Evolutionary conservation across 1,284 basidiomycete species (phyloP).

Genomic region (Cerioporus squamosus): DNA sequence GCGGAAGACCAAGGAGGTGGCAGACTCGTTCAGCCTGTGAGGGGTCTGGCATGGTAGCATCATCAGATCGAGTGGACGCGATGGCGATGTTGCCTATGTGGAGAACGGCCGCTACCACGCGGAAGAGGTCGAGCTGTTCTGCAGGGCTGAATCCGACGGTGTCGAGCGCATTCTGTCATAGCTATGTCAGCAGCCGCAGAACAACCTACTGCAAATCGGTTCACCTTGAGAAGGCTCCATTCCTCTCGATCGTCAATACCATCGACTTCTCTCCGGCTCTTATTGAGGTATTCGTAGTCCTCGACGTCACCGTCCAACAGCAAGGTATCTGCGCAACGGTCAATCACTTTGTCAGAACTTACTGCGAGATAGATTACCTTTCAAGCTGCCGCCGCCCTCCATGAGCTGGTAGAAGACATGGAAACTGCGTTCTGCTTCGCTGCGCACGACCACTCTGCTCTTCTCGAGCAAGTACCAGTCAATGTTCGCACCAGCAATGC

Average conservation of each 20-base stretch:
- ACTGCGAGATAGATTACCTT: conserved; percentile 49
- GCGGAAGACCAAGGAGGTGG: conserved; percentile 91
- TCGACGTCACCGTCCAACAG: conserved; percentile 79
- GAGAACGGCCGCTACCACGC: conserved; percentile 91
- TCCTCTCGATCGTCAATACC: conserved; percentile 94
- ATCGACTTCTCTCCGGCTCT: conserved; percentile 89
- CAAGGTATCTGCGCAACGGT: conserved; percentile 59
- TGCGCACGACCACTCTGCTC: conserved; percentile 91
- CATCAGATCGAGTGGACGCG: conserved; percentile 82
- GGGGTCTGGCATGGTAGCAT: conserved; percentile 84
- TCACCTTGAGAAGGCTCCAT: conserved; percentile 81
- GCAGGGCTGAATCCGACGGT: conserved; percentile 84
- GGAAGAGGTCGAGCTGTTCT: conserved; percentile 94
- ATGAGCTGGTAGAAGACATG: conserved; percentile 97
- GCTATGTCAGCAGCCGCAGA: background rate
- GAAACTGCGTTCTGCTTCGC: conserved; percentile 90
- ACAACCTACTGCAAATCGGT: conserved; percentile 6
- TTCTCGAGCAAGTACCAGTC: conserved; percentile 99
- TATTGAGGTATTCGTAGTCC: conserved; percentile 91
- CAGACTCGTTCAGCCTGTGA: conserved; percentile 91
- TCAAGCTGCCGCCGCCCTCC: conserved; percentile 67
- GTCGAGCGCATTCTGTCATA: conserved; percentile 72
- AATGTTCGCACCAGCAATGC: conserved; percentile 97
- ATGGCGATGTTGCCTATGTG: conserved; percentile 96
- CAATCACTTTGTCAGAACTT: background rate